Evolutionary conservation across 805 yeast genomes (phyloP), one percentile per base, ranked within the genome.

Genomic region (Barnettozyma siamensis): DNA sequence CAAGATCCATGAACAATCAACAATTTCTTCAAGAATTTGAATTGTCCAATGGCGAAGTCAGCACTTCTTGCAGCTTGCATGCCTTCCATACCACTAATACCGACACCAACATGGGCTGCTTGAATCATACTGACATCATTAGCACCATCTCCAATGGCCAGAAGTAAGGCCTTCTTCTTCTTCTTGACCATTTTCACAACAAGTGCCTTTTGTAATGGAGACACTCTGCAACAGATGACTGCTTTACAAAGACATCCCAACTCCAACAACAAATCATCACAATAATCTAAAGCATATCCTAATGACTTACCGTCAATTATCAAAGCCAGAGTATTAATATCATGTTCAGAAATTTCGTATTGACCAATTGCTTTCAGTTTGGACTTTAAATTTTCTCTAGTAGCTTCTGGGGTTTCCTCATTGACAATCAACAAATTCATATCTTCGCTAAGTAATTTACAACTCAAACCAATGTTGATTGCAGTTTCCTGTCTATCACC

Each of bases 401-500:
- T 87, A n/a, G 76, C 95, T 30, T 78, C 86, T 47, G 80, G 80
- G 2, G 77, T 72, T 29, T 83, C 89, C 61, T 93, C 99, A 58
- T 93, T 93, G 29, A 93, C 81, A 45, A 91, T 79, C 50, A 93
- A 70, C 46, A 93, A 65, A 51, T 88, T 89, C 99, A 93, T 93
- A 56, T 93, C 99, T 61, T 93, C 99, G 57, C 93, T 82, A 35
- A 93, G 65, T 35, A 93, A 70, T 58, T 86, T 88, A 69, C 99
- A 94, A 54, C 96, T 87, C 97, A 93, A 88, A 46, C 99, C 99
- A 57, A 93, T 93, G 60, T 93, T 93, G 50, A 93, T 85, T 1
- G 99, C 99, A 12, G 99, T 93, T 62, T 93, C 99, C 61, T 94
- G 99, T 62, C 96, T 76, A 59, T 93, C 99, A 53, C 99, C 99